A percentile compares a stretch with the other conserved stretches of the same genome.
Conservation (phyloP, 164 flowering plant genomes). For the Stephania yunnanensis region DNA sequence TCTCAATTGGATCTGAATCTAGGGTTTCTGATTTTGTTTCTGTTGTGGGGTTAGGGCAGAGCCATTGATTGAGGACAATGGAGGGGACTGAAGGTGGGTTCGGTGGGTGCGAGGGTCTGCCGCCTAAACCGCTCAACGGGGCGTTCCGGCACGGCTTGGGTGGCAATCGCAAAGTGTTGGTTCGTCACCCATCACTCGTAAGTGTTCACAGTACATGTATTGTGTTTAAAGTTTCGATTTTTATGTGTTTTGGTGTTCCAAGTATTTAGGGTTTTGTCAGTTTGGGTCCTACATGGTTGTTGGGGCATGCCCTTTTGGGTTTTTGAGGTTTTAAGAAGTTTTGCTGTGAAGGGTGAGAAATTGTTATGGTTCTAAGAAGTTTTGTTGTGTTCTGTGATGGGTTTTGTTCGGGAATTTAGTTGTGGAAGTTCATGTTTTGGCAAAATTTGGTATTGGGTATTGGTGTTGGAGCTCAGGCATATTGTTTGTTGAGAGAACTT, state of each 20-base stretch:
- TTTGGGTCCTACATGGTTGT: too few relatives aligned
- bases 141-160: constrained; percentile 31
- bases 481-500: too few relatives aligned
- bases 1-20: neutral
- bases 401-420: too few relatives aligned
- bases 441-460: too few relatives aligned
- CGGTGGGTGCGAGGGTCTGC: constrained; percentile 39
- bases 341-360: neutral
- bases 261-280: neutral
- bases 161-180: constrained; percentile 33
- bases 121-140: constrained; percentile 55
- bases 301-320: neutral
- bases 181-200: constrained; percentile 64
- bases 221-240: neutral
- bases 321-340: neutral
- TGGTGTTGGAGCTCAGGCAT: too few relatives aligned
- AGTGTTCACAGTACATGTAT: constrained; percentile 8
- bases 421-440: too few relatives aligned
- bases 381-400: neutral
- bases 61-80: constrained; percentile 20
- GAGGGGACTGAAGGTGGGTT: constrained; percentile 34
- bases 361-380: too few relatives aligned
- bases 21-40: neutral
- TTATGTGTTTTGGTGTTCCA: neutral
- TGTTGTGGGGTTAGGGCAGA: neutral